These are phyloP conservation scores for Diaporthe destruens DNA, from an alignment of 2,329 filamentous ascomycete species.

Conservation along the genomic window DNA sequence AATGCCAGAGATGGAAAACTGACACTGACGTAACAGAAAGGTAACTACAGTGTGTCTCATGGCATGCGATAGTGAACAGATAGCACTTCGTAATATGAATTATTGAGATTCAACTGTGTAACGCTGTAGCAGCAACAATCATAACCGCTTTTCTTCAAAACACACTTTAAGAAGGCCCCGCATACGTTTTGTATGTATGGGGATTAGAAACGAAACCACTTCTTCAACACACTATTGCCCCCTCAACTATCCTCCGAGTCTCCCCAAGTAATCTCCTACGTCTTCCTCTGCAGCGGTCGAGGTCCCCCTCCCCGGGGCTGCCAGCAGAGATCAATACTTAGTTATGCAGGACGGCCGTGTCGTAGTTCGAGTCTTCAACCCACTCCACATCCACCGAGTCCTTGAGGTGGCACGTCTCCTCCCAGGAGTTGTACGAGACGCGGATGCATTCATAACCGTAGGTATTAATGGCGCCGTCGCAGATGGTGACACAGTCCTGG, in stretches of 20 bases:
- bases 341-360: background rate
- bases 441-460: no score
- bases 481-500: background rate
- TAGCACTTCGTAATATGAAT: no score
- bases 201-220: no score
- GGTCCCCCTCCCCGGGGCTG: background rate
- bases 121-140: background rate
- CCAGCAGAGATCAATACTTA: background rate
- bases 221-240: background rate
- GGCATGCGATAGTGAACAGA: no score
- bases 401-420: background rate
- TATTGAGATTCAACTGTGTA: no score
- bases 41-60: no score
- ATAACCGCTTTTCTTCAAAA: background rate
- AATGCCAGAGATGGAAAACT: no score
- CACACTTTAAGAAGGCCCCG: no score
- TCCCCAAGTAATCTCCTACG: background rate
- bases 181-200: no score
- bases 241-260: background rate
- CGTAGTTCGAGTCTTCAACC: background rate
- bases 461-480: background rate
- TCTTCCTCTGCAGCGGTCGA: background rate
- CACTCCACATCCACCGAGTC: background rate
- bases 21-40: no score
- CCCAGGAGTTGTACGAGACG: background rate